Base-by-base conservation (phyloP, 2,329 filamentous ascomycete genomes). In the Elsinoe necatrix region DNA sequence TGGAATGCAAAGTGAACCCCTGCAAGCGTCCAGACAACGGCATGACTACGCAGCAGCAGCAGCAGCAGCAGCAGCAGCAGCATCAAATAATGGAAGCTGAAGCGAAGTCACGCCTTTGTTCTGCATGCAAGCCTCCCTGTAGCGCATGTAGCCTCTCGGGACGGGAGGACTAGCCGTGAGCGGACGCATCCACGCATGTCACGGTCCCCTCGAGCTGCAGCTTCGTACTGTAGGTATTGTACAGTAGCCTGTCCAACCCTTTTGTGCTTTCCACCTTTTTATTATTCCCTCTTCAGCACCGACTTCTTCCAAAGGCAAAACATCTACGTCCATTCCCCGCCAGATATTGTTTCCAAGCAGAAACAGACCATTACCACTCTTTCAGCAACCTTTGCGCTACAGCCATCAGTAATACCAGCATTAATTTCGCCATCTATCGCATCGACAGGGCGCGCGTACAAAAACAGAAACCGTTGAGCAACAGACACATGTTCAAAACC, bases 201-300 rank as follows among this genome's bases (percentile, higher is more conserved):
- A 52, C 48, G 12, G 48, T 11, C 16, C 18, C 48, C 45, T n/a
- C 12, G 8, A 34, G 18, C 20, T 23, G 48, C 31, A 23, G 43
- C 23, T 52, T 37, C 23, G 29, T n/a, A n/a, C n/a, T n/a, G n/a
- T n/a, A n/a, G n/a, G n/a, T n/a, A n/a, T n/a, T n/a, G n/a, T n/a
- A n/a, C n/a, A n/a, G n/a, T 35, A 35, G 48, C 48, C 29, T 52
- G 48, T 52, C 48, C 48, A 52, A 52, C 29, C 48, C 39, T 37
- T 11, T 37, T 11, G 21, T 11, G 20, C 29, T 35, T 37, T 21
- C 21, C 16, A 25, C 21, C 16, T 35, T 31, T 25, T 25, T 29
- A n/a, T n/a, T n/a, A n/a, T 23, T 29, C n/a, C 31, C 25, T 52
- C 34, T 37, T 37, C 34, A 37, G 14, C 14, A 37, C 34, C 34